These are phyloP conservation scores for Apiospora pterosperma DNA, from an alignment of 2,329 filamentous ascomycete genomes.

Conservation along the genomic window DNA sequence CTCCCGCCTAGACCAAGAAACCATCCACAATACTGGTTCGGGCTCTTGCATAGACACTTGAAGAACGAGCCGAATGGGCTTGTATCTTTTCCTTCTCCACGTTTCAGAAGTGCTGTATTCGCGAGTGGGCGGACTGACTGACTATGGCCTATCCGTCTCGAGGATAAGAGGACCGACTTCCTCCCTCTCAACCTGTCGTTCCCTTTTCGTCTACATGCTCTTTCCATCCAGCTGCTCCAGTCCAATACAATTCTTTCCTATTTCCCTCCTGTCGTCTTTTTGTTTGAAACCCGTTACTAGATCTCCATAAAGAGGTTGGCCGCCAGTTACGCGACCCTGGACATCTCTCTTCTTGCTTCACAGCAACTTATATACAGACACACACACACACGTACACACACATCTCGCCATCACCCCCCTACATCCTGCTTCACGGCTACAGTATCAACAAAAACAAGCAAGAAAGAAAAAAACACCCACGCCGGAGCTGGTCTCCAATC, in stretches of 20 bases:
- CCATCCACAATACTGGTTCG: slow-evolving; percentile 6
- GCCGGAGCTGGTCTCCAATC: slow-evolving; percentile 28
- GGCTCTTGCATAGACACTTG: slow-evolving; percentile 14
- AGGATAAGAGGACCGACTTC: slow-evolving; percentile 30
- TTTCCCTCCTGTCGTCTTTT: slow-evolving; percentile 15
- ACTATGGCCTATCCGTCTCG: slow-evolving; percentile 24
- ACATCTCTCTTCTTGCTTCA: slow-evolving; percentile 20
- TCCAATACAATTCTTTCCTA: slow-evolving; percentile 24
- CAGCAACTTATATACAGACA: slow-evolving; percentile 15
- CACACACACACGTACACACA: slow-evolving; percentile 14
- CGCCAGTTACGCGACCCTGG: slow-evolving; percentile 19
- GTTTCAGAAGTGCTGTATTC: slow-evolving; percentile 27
- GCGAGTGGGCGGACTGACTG: slow-evolving; percentile 25
- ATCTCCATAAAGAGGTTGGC: slow-evolving; percentile 20
- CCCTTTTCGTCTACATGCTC: slow-evolving; percentile 18
- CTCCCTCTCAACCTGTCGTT: slow-evolving; percentile 17
- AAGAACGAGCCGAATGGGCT: not conserved
- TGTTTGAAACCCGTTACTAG: slow-evolving; percentile 18
- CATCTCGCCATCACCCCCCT: slow-evolving; percentile 7
- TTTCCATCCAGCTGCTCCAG: slow-evolving; percentile 24
- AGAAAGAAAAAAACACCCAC: not conserved
- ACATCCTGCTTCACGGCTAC: slow-evolving; percentile 1
- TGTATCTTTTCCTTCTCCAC: slow-evolving; percentile 20
- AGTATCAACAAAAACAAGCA: not conserved
- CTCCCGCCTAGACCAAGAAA: slow-evolving; percentile 14